A percentile compares a stretch with the other conserved stretches of the same genome.
phyloP scores from a whole-genome alignment of 2,329 filamentous ascomycete genomes.

The Botrytis sinoallii region DNA sequence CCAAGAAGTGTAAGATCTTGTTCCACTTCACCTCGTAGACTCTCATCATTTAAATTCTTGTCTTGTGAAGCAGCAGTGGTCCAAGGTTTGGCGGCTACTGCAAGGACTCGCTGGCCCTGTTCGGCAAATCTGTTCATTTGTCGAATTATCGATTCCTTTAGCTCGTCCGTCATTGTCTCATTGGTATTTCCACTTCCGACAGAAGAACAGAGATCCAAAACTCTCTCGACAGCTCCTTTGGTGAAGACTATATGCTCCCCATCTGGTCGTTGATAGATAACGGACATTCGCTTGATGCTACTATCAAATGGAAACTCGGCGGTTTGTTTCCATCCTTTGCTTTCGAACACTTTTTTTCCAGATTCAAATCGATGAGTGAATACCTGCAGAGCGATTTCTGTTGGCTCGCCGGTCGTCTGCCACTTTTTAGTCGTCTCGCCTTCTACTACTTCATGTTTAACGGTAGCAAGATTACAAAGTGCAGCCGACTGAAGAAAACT shows the following conservation, averaged over 20 bases:
- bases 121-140: conserved; percentile 68
- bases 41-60: conserved; percentile 25
- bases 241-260: conserved; percentile 51
- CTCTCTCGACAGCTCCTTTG: conserved; percentile 67
- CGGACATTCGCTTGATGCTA: conserved; percentile 73
- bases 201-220: conserved; percentile 59
- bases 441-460: conserved; percentile 64
- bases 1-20: conserved; percentile 59
- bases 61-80: conserved; percentile 29
- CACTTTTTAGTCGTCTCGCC: conserved; percentile 53
- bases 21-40: conserved; percentile 45
- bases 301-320: conserved; percentile 74
- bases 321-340: conserved; percentile 53
- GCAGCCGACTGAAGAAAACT: conserved; percentile 59
- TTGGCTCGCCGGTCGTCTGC: conserved; percentile 64
- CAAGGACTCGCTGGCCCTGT: conserved; percentile 66
- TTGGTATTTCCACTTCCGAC: conserved; percentile 45
- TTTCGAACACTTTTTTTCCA: conserved; percentile 48
- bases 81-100: conserved; percentile 51
- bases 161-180: conserved; percentile 49
- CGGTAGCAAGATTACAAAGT: conserved; percentile 58
- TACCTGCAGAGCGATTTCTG: conserved; percentile 72
- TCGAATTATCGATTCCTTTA: conserved; percentile 54
- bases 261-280: conserved; percentile 54
- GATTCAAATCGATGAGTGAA: conserved; percentile 66